Evolutionary conservation across 164 flowering plant genomes (phyloP).

Genomic region (Magnolia kwangsiensis): DNA sequence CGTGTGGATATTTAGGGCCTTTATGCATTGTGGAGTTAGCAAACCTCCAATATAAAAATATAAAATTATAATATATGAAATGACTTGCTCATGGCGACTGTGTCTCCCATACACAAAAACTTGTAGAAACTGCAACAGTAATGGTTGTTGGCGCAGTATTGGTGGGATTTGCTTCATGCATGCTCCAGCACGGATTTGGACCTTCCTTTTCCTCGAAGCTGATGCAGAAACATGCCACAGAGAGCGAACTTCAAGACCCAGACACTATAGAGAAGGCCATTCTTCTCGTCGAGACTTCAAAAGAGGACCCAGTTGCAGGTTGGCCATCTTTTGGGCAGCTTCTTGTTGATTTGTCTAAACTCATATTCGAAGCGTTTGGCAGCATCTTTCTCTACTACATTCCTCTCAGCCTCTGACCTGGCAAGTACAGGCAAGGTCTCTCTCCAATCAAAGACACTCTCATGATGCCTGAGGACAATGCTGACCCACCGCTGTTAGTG

Average conservation of each 20-base stretch:
- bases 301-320: slow-evolving; percentile 63
- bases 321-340: slow-evolving; percentile 91
- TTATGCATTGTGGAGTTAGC: too few relatives aligned
- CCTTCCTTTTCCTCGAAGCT: slow-evolving; percentile 35
- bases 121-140: too few relatives aligned
- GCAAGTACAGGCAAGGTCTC: slow-evolving; percentile 45
- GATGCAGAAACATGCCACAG: slow-evolving; percentile 35
- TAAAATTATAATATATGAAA: too few relatives aligned
- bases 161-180: slow-evolving; percentile 67
- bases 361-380: slow-evolving; percentile 48
- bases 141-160: slow-evolving; percentile 78
- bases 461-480: slow-evolving; percentile 78
- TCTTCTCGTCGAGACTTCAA: slow-evolving; percentile 36
- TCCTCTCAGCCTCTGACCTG: slow-evolving; percentile 36
- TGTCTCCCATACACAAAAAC: too few relatives aligned
- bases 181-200: slow-evolving; percentile 82
- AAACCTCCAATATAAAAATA: too few relatives aligned
- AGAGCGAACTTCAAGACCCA: slow-evolving; percentile 31
- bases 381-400: slow-evolving; percentile 32
- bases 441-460: slow-evolving; percentile 75
- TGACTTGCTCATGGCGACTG: too few relatives aligned
- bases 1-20: too few relatives aligned
- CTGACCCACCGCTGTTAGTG: slow-evolving; percentile 30
- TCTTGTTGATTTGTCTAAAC: slow-evolving; percentile 55
- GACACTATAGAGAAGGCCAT: slow-evolving; percentile 36